Evolutionary conservation across 805 yeast species (phyloP).

Genomic region (Candida broadrunensis): DNA sequence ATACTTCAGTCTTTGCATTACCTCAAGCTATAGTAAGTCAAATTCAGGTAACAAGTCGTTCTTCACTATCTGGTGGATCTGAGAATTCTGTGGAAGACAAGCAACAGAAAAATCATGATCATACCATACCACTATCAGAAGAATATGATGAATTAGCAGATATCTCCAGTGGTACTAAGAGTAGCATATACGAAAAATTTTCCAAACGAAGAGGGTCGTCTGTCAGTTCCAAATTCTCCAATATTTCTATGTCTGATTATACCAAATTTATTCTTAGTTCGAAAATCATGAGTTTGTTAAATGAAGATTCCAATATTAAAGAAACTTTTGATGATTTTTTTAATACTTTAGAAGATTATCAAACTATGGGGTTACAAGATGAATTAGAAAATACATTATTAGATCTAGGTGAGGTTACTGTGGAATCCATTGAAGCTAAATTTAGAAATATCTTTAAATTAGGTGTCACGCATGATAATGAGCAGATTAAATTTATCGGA

Average conservation of each 20-base stretch:
- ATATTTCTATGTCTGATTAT: neutral
- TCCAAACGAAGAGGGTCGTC: neutral
- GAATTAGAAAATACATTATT: neutral
- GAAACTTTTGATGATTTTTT: neutral
- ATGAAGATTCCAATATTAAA: neutral
- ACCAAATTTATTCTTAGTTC: neutral
- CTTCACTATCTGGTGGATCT: neutral
- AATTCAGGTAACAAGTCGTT: neutral
- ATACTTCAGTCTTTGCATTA: neutral
- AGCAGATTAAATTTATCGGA: constrained; percentile 3
- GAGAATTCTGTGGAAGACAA: neutral
- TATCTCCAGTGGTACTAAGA: neutral
- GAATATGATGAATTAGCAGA: neutral
- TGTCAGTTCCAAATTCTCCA: neutral
- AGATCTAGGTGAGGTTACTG: neutral
- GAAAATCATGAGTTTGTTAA: neutral
- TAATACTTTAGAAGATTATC: neutral
- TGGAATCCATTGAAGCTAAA: neutral
- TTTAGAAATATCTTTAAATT: neutral
- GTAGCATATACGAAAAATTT: neutral
- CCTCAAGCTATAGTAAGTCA: neutral
- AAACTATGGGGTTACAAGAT: neutral
- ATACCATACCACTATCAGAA: neutral
- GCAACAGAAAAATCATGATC: neutral
- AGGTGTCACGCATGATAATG: neutral